Percentiles rank a stretch among this genome's conserved stretches.
Evolutionary conservation across 192 early-diverging fungal genomes (phyloP).

Genomic region (Jimgerdemannia lactiflua): DNA sequence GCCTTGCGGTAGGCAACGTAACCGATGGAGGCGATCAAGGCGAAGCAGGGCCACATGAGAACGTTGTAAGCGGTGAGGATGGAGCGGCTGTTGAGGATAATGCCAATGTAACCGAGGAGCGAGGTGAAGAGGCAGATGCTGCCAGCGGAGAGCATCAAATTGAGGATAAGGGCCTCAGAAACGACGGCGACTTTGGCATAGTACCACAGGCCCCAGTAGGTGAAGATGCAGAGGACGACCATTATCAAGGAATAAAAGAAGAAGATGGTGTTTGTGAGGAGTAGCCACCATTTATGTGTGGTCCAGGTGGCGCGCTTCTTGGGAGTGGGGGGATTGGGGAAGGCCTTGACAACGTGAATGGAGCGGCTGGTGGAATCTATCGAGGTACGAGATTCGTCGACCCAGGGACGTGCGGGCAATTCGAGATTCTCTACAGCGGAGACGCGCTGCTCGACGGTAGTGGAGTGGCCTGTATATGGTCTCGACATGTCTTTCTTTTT

Average conservation of each 20-base stretch:
- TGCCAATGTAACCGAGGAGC: conserved; percentile 40
- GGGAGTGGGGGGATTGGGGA: background rate
- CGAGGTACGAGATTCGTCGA: background rate
- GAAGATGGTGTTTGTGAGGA: conserved; percentile 35
- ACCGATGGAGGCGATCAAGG: conserved; percentile 41
- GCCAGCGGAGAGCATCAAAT: conserved; percentile 35
- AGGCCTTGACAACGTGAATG: conserved; percentile 30
- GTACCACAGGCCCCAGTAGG: background rate
- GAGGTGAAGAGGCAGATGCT: conserved; percentile 32
- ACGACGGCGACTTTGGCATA: background rate
- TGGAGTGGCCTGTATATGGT: background rate
- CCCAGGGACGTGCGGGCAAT: background rate
- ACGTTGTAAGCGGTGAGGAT: conserved; percentile 35
- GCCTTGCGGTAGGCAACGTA: conserved; percentile 37
- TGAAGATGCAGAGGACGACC: background rate
- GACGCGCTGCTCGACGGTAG: background rate
- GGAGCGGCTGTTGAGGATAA: conserved; percentile 42
- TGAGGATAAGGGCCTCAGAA: conserved; percentile 1
- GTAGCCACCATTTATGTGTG: conserved; percentile 37
- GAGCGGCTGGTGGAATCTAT: background rate
- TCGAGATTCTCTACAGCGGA: background rate
- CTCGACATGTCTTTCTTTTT: background rate
- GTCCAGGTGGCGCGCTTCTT: conserved; percentile 35
- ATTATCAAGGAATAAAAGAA: background rate
- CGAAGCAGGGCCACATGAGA: conserved; percentile 44